Evolutionary conservation across 2,329 filamentous ascomycete genomes (phyloP).

Genomic region (Verticillium dahliae): DNA sequence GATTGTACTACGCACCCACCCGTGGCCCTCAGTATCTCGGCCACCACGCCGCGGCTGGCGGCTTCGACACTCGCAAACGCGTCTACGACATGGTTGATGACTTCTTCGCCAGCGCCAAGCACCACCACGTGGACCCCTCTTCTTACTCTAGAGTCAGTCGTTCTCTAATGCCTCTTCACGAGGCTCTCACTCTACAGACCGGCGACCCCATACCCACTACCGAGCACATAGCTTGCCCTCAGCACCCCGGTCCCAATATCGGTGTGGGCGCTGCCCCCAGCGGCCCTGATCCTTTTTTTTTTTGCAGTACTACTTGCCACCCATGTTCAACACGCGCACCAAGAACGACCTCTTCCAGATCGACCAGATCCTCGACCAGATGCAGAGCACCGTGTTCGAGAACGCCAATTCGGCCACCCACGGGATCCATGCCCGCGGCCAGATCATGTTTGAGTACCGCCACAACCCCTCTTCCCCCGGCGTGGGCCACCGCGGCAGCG

Average conservation of each 20-base stretch:
- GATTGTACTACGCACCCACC: conserved; percentile 56
- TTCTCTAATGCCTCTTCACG: conserved; percentile 75
- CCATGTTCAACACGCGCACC: conserved; percentile 81
- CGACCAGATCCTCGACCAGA: conserved; percentile 90
- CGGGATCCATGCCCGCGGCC: conserved; percentile 69
- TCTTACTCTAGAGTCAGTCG: conserved; percentile 92
- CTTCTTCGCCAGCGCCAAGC: conserved; percentile 90
- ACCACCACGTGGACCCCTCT: conserved; percentile 78
- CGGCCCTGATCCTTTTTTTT: conserved; percentile 49
- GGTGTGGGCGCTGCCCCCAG: conserved; percentile 49
- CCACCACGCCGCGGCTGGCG: conserved; percentile 33
- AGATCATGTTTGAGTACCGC: conserved; percentile 56
- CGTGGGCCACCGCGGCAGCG: conserved; percentile 26
- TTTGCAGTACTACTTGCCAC: conserved; percentile 85
- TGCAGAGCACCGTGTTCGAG: conserved; percentile 94
- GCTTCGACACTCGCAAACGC: conserved; percentile 70
- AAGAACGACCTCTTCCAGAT: conserved; percentile 93
- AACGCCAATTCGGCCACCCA: conserved; percentile 77
- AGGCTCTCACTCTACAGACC: conserved; percentile 54
- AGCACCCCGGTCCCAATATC: conserved; percentile 31
- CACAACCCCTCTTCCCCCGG: conserved; percentile 46
- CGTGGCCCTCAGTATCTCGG: conserved; percentile 50
- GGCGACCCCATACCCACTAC: conserved; percentile 38
- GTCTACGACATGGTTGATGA: conserved; percentile 85
- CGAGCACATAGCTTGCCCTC: conserved; percentile 43